Evolutionary conservation across 306 rosid species (phyloP).

Genomic region (Citrullus amarus): DNA sequence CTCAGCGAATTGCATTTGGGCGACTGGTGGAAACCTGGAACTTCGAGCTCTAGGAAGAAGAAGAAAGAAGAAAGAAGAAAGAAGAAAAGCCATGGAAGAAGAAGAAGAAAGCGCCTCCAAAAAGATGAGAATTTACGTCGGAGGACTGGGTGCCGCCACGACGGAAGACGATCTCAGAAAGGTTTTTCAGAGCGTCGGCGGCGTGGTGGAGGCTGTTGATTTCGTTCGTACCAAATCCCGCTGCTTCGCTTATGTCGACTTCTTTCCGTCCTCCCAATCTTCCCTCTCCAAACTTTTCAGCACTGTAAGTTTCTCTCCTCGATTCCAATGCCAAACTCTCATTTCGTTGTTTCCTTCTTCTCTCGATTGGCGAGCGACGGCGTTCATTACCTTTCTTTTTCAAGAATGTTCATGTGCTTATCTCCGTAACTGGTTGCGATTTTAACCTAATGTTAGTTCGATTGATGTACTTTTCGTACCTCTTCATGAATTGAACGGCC

Average conservation of each 20-base stretch:
- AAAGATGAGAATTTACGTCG: conserved; percentile 44
- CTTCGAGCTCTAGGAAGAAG: not conserved
- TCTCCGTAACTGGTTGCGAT: not conserved
- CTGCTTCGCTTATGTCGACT: conserved; percentile 66
- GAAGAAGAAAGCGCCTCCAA: not conserved
- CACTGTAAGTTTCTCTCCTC: conserved; percentile 17
- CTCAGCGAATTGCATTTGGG: not conserved
- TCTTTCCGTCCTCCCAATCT: conserved; percentile 40
- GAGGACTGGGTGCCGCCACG: conserved; percentile 57
- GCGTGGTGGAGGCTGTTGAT: conserved; percentile 36
- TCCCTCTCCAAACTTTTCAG: conserved; percentile 69
- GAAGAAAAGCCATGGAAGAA: not conserved
- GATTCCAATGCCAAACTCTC: not conserved
- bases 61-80: not conserved
- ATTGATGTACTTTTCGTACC: not conserved
- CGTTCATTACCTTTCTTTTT: not conserved
- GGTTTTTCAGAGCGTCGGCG: conserved; percentile 42
- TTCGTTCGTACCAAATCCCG: conserved; percentile 72
- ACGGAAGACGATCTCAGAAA: conserved; percentile 39
- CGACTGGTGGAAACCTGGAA: not conserved
- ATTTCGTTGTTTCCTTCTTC: not conserved
- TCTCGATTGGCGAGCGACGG: not conserved
- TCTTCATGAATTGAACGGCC: not conserved
- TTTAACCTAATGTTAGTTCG: not conserved
- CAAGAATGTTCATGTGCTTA: not conserved